Evolutionary conservation across 1,284 basidiomycete species (phyloP), one percentile per base, ranked within the genome.

Genomic region (Anthracocystis setariae): DNA sequence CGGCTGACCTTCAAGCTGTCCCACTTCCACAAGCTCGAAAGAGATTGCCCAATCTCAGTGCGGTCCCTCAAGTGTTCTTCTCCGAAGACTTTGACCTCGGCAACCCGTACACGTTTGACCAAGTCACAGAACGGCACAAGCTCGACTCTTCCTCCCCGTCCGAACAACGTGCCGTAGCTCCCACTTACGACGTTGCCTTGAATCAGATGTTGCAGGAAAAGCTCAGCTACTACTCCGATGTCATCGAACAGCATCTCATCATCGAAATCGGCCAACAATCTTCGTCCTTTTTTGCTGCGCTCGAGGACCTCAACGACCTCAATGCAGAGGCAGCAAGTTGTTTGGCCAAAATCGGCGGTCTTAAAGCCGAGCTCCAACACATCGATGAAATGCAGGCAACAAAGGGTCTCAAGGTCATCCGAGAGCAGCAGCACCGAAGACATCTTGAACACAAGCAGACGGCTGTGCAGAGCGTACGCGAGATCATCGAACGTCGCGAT

Each of bases 271-370:
- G 92, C 8, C 85, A 91, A 10, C 90, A 94, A 5, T 93, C 93
- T 0, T 89, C 92, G 0, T 93, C 93, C 3, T 98, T 99, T 87
- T 99, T 98, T 80, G 91, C 94, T 1, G 96, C 95, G 1, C 88
- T 99, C 21, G 89, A 92, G 9, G 98, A 98, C 82, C 86, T 98
- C 12, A 92, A 97, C 79, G 91, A 93, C 69, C 88, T 98, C 5
- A 92, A 93, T 77, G 89, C 91, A 5, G 93, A 97, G 81, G 94
- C 93, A 0, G 87, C 90, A 33, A 88, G 90, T 27, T 95, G 94
- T 77, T 86, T 98, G 5, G 84, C 86, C 23, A 89, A 91, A 53
- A 92, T 98, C 65, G 85, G 87, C 4, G 85, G 88, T 25, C 87
- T 98, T 10, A 90, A 91, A 32, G 81, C 83, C 0, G 88, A 92